These are phyloP conservation scores for Agastache rugosa DNA, from an alignment of 257 asterid species.

Conservation along the genomic window DNA sequence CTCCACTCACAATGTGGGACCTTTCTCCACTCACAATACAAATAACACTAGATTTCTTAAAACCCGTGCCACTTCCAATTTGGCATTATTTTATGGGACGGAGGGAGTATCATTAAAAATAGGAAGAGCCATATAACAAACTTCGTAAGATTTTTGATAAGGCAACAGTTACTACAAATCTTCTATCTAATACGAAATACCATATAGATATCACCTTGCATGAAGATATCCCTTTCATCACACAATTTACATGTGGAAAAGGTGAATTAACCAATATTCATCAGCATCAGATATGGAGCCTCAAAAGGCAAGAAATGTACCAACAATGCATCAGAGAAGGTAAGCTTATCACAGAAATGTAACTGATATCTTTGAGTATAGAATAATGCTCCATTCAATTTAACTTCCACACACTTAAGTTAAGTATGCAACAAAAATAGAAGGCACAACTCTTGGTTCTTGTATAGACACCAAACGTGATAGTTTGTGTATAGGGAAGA, in stretches of 20 bases:
- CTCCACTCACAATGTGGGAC: no score
- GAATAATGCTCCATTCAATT: slow-evolving; percentile 17
- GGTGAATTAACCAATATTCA: slow-evolving; percentile 2
- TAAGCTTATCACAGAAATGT: slow-evolving; percentile 21
- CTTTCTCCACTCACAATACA: no score
- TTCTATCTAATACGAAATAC: neutral
- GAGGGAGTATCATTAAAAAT: neutral
- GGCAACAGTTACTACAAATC: neutral
- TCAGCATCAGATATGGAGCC: slow-evolving; percentile 15
- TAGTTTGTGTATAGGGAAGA: slow-evolving; percentile 8
- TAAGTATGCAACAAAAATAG: slow-evolving; percentile 12
- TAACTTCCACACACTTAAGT: slow-evolving; percentile 30
- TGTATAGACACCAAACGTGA: slow-evolving; percentile 16
- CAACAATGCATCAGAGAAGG: slow-evolving; percentile 2
- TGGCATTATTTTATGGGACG: no score
- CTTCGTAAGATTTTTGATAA: slow-evolving; percentile 4
- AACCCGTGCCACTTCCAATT: no score
- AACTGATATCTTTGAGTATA: slow-evolving; percentile 17
- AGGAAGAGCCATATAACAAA: slow-evolving; percentile 2
- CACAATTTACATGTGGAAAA: slow-evolving; percentile 19
- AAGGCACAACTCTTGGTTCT: neutral
- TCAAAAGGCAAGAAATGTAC: slow-evolving; percentile 9
- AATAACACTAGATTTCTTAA: no score
- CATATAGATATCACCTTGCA: slow-evolving; percentile 6
- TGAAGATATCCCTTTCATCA: neutral